Percentiles rank a stretch among this genome's conserved stretches.
These are phyloP conservation scores for Metschnikowia colocasiae DNA, from an alignment of 805 yeast species.

Conservation along the genomic window DNA sequence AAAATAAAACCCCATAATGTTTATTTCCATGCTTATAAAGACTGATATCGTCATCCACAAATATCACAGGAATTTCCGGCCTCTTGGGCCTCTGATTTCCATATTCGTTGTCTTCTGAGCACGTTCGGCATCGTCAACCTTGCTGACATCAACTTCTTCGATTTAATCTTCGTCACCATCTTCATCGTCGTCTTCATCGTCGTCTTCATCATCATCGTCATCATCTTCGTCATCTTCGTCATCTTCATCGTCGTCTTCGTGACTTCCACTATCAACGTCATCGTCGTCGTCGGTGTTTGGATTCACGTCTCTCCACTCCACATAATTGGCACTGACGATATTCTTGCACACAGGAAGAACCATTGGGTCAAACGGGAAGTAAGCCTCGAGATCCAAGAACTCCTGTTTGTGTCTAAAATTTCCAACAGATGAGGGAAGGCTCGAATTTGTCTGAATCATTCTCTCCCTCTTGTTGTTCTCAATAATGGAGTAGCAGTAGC, in stretches of 20 bases:
- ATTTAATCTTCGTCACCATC: constrained; percentile 13
- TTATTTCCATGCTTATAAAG: constrained; percentile 13
- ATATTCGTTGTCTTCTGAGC: constrained; percentile 14
- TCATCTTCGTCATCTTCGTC: constrained; percentile 17
- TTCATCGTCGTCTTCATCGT: constrained; percentile 14
- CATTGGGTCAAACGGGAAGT: constrained; percentile 94
- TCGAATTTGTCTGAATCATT: constrained; percentile 43
- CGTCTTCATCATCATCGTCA: constrained; percentile 15
- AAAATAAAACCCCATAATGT: constrained; percentile 8
- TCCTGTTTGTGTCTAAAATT: constrained; percentile 67
- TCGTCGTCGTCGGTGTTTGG: constrained; percentile 60
- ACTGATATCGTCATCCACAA: constrained; percentile 9
- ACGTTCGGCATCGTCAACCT: constrained; percentile 5
- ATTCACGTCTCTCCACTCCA: constrained; percentile 68
- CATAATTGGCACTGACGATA: constrained; percentile 48
- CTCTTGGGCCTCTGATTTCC: constrained; percentile 8
- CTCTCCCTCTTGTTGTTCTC: constrained; percentile 82
- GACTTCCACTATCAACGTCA: constrained; percentile 39
- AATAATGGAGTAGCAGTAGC: constrained; percentile 89
- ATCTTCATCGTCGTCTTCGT: constrained; percentile 24
- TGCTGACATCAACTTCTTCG: constrained; percentile 7
- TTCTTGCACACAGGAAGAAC: constrained; percentile 60
- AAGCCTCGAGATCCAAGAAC: constrained; percentile 86
- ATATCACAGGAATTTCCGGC: constrained; percentile 2
- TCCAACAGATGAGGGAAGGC: constrained; percentile 30